Evolutionary conservation across 306 rosid species (phyloP).

Genomic region (Cicer arietinum): DNA sequence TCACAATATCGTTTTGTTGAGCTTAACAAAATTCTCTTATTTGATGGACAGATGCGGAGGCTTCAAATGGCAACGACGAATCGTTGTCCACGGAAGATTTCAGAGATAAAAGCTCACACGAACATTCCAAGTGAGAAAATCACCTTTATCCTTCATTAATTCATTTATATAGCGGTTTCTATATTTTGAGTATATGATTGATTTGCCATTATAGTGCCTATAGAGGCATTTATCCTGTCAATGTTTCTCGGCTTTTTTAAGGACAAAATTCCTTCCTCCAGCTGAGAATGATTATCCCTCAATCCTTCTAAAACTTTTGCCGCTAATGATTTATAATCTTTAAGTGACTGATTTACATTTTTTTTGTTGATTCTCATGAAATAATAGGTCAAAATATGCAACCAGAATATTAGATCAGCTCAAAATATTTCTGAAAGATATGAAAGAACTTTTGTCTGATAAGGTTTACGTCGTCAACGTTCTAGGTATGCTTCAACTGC

Average conservation of each 20-base stretch:
- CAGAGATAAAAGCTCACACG: slow-evolving; percentile 43
- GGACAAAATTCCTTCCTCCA: slow-evolving; percentile 34
- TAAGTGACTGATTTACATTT: slow-evolving; percentile 16
- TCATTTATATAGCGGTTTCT: slow-evolving; percentile 31
- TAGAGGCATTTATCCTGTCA: slow-evolving; percentile 11
- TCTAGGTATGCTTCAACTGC: slow-evolving; percentile 61
- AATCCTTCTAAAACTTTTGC: slow-evolving; percentile 16
- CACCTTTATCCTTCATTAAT: slow-evolving; percentile 37
- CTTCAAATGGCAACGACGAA: slow-evolving; percentile 52
- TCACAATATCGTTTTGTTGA: slow-evolving; percentile 35
- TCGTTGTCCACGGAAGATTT: slow-evolving; percentile 45
- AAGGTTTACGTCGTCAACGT: slow-evolving; percentile 77
- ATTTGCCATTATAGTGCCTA: slow-evolving; percentile 14
- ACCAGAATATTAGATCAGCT: slow-evolving; percentile 40
- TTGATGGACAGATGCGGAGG: slow-evolving; percentile 50
- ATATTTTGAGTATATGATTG: slow-evolving; percentile 28
- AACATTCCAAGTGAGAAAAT: slow-evolving; percentile 61
- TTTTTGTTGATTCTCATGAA: slow-evolving; percentile 32
- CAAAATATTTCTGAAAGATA: slow-evolving; percentile 64
- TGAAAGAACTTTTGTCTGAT: slow-evolving; percentile 74
- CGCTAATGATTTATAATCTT: slow-evolving; percentile 9
- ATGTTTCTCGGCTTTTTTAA: slow-evolving; percentile 24
- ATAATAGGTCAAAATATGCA: slow-evolving; percentile 51
- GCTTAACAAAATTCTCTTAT: slow-evolving; percentile 47
- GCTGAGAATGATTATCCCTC: slow-evolving; percentile 15